Evolutionary conservation across 2,329 filamentous ascomycete species (phyloP), one percentile per base, ranked within the genome.

Genomic region (Arthrobotrys musiformis): DNA sequence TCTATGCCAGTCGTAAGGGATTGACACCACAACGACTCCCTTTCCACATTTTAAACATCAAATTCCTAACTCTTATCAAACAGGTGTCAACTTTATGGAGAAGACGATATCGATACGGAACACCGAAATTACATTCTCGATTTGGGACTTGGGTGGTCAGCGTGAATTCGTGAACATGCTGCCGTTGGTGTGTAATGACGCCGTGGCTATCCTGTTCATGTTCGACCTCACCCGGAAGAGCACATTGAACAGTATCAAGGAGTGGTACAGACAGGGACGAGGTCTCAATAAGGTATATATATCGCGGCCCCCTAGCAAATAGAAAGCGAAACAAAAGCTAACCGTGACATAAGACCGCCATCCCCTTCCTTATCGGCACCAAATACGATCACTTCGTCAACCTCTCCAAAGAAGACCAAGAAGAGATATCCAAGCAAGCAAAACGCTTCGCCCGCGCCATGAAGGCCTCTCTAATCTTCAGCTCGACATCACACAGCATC

Each of bases 311-410:
- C 28, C 11, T 24, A 9, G 7, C 26, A 19, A 44, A 2, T 11
- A 19, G 13, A 28, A 11, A 9, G 19, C 4, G 7, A 40, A 19
- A 19, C 2, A 40, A 44, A 33, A 30, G 26, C 58, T 61, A 44
- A 61, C 19, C 26, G n/a, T 9, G 17, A 35, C 26, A 24, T 60
- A 81, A n/a, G 87, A 99, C 95, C 13, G 95, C 95, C n/a, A 99
- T 99, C 80, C 95, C 95, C 0, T 97, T 99, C 82, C 85, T 99
- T 24, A 93, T 99, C 17, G 95, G 95, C 76, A 99, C 95, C 37
- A 99, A 99, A 84, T 99, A 98, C 84, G 95, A 99, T 82, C 95
- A 98, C 83, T 99, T 99, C 85, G 94, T 99, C 84, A 99, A 98
- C 85, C 97, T 99, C 82, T 94, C 95, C 0, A 89, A 92, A 46